Evolutionary conservation across 345 rosid genomes (phyloP).

Genomic region (Abelmoschus esculentus): DNA sequence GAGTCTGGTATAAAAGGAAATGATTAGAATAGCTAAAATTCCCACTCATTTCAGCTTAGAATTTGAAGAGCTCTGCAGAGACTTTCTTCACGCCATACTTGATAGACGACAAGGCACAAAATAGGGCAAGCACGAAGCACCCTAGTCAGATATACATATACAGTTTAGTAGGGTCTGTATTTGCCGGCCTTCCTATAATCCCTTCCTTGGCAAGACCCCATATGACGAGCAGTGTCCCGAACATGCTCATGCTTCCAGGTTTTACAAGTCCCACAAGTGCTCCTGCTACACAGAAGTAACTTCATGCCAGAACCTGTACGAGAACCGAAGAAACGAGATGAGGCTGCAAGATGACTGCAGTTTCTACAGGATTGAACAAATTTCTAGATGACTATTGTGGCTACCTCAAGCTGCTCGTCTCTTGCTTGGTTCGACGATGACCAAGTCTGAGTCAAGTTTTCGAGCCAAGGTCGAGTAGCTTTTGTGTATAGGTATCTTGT

Average conservation of each 20-base stretch:
- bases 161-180: slow-evolving; percentile 60
- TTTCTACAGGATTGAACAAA: neutral
- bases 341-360: neutral
- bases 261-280: slow-evolving; percentile 75
- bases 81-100: slow-evolving; percentile 81
- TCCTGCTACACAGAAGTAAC: slow-evolving; percentile 92
- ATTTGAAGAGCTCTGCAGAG: slow-evolving; percentile 67
- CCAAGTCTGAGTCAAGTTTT: neutral
- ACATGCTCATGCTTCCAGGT: slow-evolving; percentile 96
- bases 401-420: neutral
- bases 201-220: slow-evolving; percentile 99
- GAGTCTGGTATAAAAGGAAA: neutral
- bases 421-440: neutral
- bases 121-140: slow-evolving; percentile 55
- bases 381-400: neutral
- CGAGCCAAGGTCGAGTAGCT: neutral
- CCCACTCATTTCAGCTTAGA: slow-evolving; percentile 65
- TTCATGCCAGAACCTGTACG: slow-evolving; percentile 90
- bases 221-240: slow-evolving; percentile 68
- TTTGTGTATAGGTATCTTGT: neutral
- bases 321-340: neutral
- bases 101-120: slow-evolving; percentile 77
- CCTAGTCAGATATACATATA: slow-evolving; percentile 85
- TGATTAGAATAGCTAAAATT: neutral
- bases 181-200: slow-evolving; percentile 70